These are phyloP conservation scores for Castanea mollissima DNA, from an alignment of 306 rosid species.

Conservation along the genomic window DNA sequence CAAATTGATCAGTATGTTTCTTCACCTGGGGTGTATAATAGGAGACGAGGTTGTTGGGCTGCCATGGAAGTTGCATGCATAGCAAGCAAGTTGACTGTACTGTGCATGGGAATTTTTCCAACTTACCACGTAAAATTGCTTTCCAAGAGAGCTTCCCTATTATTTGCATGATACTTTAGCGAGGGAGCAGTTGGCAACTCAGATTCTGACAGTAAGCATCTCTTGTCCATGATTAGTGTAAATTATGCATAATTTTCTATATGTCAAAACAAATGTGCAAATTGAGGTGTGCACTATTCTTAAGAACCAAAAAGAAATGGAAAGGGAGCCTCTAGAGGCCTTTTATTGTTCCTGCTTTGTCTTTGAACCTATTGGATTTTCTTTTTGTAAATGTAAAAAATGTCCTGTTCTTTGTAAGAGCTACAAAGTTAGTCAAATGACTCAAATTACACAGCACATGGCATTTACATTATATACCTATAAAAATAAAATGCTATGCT, in stretches of 20 bases:
- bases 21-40: constrained; percentile 76
- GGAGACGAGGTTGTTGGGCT: constrained; percentile 89
- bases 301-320: neutral
- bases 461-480: neutral
- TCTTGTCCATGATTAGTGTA: constrained; percentile 10
- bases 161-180: constrained; percentile 80
- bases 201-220: constrained; percentile 71
- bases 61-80: constrained; percentile 83
- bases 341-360: neutral
- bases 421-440: neutral
- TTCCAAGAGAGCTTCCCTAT: constrained; percentile 1
- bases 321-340: neutral
- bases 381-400: neutral
- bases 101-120: constrained; percentile 68
- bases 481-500: neutral
- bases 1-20: constrained; percentile 90
- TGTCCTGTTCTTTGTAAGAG: neutral
- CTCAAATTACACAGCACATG: neutral
- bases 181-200: constrained; percentile 84
- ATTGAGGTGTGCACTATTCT: neutral
- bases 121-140: constrained; percentile 71
- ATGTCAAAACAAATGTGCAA: neutral
- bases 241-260: neutral
- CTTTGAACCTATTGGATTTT: neutral
- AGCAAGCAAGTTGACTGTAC: constrained; percentile 73